Evolutionary conservation across 352 stramenopile genomes (phyloP), one percentile per base, ranked within the genome.

Genomic region (Phytophthora idaei): DNA sequence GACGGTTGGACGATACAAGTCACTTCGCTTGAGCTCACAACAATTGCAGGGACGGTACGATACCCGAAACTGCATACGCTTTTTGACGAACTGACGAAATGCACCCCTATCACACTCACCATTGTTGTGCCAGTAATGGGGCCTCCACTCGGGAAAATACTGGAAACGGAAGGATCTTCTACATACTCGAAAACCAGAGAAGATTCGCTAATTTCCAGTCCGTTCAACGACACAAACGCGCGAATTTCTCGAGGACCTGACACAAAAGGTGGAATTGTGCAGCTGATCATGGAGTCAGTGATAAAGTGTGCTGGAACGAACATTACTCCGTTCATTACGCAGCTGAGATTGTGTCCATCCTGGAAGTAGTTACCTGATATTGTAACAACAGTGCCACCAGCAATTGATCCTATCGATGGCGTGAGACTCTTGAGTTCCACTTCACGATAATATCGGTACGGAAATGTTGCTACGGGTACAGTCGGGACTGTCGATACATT

Each of bases 191-290:
- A 82, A 4, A 2, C 15, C 9, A 82, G 28, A 11, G 53, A 67
- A 31, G 55, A 34, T 9, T 61, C 46, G 52, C 65, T 79, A 17
- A 71, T 46, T 44, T 83, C 72, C 21, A 77, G 49, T 21, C 72
- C 72, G 51, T 83, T 80, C 4, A 83, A 56, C 4, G 66, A 75
- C 8, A 80, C 61, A n/a, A 64, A 71, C 10, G 80, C 47, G 15
- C 31, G 31, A 41, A 80, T 45, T 21, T 61, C 58, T 32, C 47
- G 58, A 7, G 54, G 17, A n/a, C 61, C 58, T 0, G 51, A 66
- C 4, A 44, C 34, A 57, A 61, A 64, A 34, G 63, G 42, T 6
- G 74, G 74, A 5, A 73, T 66, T 39, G 17, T 61, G 25, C 71
- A 81, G 11, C 57, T 61, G n/a, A 83, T 46, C 55, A 73, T 74